Conservation (phyloP, 129 eudicot species). For the Escallonia herrerae region DNA sequence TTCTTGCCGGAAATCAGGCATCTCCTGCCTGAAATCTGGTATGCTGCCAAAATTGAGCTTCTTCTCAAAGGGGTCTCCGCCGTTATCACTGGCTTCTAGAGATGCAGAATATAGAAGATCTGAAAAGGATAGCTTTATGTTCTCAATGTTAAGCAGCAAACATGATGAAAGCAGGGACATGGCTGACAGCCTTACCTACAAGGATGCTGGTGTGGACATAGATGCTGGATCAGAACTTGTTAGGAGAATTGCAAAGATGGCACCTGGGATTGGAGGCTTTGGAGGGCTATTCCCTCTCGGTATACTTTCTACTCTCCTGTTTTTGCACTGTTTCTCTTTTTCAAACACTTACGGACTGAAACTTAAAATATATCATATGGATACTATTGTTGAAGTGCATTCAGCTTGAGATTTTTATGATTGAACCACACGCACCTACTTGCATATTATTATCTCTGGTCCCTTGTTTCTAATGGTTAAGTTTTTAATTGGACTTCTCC, state of each 20-base stretch:
- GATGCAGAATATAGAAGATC: conserved; percentile 11
- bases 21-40: conserved; percentile 3
- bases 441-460: too few relatives aligned
- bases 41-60: conserved; percentile 14
- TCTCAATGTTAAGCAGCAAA: conserved; percentile 24
- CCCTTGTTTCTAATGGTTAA: too few relatives aligned
- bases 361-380: too few relatives aligned
- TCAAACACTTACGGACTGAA: too few relatives aligned
- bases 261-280: conserved; percentile 95
- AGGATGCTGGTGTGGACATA: conserved; percentile 93
- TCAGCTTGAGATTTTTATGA: too few relatives aligned
- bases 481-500: too few relatives aligned
- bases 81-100: conserved; percentile 20
- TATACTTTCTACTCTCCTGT: conserved; percentile 15
- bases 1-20: conserved; percentile 8
- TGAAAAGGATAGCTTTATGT: conserved; percentile 10
- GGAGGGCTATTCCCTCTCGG: conserved; percentile 88
- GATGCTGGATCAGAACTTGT: conserved; percentile 98
- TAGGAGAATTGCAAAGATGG: conserved; percentile 89
- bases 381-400: too few relatives aligned
- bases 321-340: not conserved
- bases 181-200: conserved; percentile 58
- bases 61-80: conserved; percentile 20
- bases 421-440: too few relatives aligned
- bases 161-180: conserved; percentile 12